These are phyloP conservation scores for Parafenestella ontariensis DNA, from an alignment of 2,329 filamentous ascomycete species.

Conservation along the genomic window DNA sequence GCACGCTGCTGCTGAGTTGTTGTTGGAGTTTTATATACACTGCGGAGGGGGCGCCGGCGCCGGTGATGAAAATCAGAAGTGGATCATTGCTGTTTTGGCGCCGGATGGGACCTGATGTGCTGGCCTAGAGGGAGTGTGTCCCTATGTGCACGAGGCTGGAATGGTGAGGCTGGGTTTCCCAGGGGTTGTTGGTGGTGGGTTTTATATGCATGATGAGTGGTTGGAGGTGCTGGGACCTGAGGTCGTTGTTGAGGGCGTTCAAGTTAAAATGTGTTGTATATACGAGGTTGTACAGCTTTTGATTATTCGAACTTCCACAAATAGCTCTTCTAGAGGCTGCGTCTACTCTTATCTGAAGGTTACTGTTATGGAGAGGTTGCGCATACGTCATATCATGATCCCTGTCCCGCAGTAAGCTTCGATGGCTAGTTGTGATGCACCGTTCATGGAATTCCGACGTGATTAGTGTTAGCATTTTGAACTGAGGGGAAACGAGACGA, in stretches of 20 bases:
- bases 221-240: too few species aligned
- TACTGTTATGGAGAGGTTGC: neutral
- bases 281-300: too few species aligned
- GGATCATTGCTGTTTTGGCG: neutral
- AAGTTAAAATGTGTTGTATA: too few species aligned
- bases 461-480: too few species aligned
- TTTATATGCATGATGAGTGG: neutral
- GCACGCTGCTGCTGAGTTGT: slow-evolving; percentile 5
- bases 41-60: slow-evolving; percentile 8
- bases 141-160: slow-evolving; percentile 3
- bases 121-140: slow-evolving; percentile 8
- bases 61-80: slow-evolving; percentile 16
- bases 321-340: neutral
- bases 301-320: neutral
- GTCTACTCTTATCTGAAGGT: neutral
- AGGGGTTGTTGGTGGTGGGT: slow-evolving; percentile 9
- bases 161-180: slow-evolving; percentile 1
- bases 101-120: slow-evolving; percentile 6
- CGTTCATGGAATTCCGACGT: too few species aligned
- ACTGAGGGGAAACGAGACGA: too few species aligned
- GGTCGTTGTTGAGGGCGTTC: too few species aligned
- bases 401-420: neutral
- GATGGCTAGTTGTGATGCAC: too few species aligned
- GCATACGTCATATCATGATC: neutral
- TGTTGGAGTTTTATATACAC: slow-evolving; percentile 8